Percentiles rank a stretch among this genome's conserved stretches.
phyloP scores from a whole-genome alignment of 73 alveolate genomes.

The Blepharisma stoltei region DNA sequence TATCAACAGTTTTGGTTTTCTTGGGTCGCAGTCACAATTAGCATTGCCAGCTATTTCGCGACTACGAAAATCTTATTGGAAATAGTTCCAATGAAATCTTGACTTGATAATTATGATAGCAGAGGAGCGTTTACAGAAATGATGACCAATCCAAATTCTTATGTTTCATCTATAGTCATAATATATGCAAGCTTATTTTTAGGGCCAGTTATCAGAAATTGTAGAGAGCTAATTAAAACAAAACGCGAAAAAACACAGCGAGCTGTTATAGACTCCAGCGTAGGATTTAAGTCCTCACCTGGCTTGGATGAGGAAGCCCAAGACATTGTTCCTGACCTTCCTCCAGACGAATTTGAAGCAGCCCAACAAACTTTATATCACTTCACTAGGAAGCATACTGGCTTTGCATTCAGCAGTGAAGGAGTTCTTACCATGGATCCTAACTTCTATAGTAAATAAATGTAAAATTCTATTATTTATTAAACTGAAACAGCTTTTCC shows the following conservation, averaged over 20 bases:
- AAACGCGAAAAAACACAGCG: neutral
- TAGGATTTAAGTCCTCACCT: neutral
- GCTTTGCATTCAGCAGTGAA: conserved; percentile 62
- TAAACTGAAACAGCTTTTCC: conserved; percentile 12
- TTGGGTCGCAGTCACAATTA: neutral
- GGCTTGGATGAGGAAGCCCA: neutral
- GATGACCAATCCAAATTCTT: neutral
- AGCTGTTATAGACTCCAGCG: no score
- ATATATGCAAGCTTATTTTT: neutral
- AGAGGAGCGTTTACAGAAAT: neutral
- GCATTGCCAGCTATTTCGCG: neutral
- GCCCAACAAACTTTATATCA: neutral
- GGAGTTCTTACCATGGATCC: conserved; percentile 41
- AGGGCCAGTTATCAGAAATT: neutral
- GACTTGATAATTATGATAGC: neutral
- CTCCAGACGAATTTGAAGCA: neutral
- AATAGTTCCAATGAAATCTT: neutral
- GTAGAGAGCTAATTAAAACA: neutral
- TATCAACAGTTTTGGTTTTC: conserved; percentile 18
- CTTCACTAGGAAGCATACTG: conserved; percentile 33
- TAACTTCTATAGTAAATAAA: no score
- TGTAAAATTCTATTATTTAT: neutral
- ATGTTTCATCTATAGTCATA: neutral
- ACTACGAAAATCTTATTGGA: neutral
- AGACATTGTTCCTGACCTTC: neutral